Percentiles rank a stretch among this genome's conserved stretches.
Evolutionary conservation across 1,284 basidiomycete genomes (phyloP).

Genomic region (Microbotryum intermedium): DNA sequence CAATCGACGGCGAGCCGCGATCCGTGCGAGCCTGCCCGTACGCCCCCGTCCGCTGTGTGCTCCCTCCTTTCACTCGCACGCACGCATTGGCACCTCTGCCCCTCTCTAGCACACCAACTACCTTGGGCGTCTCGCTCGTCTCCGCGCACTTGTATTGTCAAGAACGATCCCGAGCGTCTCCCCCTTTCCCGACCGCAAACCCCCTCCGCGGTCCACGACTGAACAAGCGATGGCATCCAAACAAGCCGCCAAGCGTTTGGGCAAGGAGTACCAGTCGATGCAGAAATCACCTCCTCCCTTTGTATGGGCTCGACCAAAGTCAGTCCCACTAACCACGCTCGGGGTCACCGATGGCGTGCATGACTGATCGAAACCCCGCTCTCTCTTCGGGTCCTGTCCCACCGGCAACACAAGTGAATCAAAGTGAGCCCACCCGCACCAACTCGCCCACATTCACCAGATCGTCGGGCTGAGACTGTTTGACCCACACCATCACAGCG

Average conservation of each 20-base stretch:
- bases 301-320: slow-evolving; percentile 30
- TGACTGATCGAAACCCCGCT: neutral
- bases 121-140: too few relatives aligned
- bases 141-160: too few relatives aligned
- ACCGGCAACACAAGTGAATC: slow-evolving; percentile 8
- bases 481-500: slow-evolving; percentile 1
- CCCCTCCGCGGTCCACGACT: too few relatives aligned
- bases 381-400: neutral
- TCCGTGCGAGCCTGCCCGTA: too few relatives aligned
- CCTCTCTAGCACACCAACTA: too few relatives aligned
- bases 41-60: too few relatives aligned
- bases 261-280: slow-evolving; percentile 30
- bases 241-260: slow-evolving; percentile 11
- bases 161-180: too few relatives aligned
- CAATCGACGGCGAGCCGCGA: too few relatives aligned
- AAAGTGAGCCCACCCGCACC: slow-evolving; percentile 15
- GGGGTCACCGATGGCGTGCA: neutral
- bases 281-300: slow-evolving; percentile 31
- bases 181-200: too few relatives aligned
- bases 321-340: neutral
- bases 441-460: neutral
- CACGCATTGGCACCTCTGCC: too few relatives aligned
- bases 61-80: too few relatives aligned
- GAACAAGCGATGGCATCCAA: slow-evolving; percentile 6
- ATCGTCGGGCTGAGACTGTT: neutral